These are phyloP conservation scores for Neofusicoccum sp. DNA, from an alignment of 2,329 filamentous ascomycete species.

Conservation along the genomic window DNA sequence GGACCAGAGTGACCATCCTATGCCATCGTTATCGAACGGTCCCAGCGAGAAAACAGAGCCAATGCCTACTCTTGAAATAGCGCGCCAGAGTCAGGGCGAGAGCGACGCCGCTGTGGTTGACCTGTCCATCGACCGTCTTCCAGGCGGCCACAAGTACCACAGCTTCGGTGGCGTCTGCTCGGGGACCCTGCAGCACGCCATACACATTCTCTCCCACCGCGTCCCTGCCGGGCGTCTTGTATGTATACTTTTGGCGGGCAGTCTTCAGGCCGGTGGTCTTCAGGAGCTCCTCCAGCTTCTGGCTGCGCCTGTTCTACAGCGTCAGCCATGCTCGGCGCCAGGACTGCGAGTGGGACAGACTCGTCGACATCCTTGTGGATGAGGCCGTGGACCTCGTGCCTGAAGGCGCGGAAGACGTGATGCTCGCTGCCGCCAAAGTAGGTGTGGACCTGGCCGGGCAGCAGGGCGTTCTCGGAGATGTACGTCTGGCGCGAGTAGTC, in stretches of 20 bases:
- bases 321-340: not conserved
- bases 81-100: slow-evolving; percentile 83
- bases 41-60: not conserved
- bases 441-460: slow-evolving; percentile 95
- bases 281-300: slow-evolving; percentile 75
- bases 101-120: slow-evolving; percentile 86
- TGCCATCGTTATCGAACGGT: not conserved
- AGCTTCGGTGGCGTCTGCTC: slow-evolving; percentile 95
- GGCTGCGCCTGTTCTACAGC: slow-evolving; percentile 55
- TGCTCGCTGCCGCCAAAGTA: slow-evolving; percentile 98
- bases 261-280: slow-evolving; percentile 81
- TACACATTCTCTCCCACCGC: slow-evolving; percentile 89
- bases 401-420: slow-evolving; percentile 88
- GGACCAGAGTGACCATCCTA: slow-evolving; percentile 94
- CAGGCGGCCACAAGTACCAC: slow-evolving; percentile 91
- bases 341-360: slow-evolving; percentile 30
- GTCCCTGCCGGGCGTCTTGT: slow-evolving; percentile 72
- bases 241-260: slow-evolving; percentile 85
- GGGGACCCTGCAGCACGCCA: slow-evolving; percentile 86
- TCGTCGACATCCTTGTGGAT: slow-evolving; percentile 45
- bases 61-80: slow-evolving; percentile 81
- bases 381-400: slow-evolving; percentile 74
- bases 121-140: slow-evolving; percentile 74
- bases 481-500: slow-evolving; percentile 92
- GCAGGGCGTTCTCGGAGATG: slow-evolving; percentile 94